Evolutionary conservation across 2,329 filamentous ascomycete genomes (phyloP).

Genomic region (Alternaria incomplexa): DNA sequence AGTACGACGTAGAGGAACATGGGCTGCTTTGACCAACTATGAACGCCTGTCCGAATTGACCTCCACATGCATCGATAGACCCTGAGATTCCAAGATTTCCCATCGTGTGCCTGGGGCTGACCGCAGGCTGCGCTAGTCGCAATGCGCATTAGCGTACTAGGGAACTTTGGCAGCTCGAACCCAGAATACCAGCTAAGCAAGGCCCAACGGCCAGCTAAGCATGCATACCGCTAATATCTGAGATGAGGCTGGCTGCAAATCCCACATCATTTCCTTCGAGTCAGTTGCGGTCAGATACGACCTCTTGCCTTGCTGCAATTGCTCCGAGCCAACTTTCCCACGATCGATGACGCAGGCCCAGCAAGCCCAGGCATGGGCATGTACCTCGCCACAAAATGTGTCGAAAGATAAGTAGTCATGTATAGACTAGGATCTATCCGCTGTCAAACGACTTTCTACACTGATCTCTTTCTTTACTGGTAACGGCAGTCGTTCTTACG

Average conservation of each 20-base stretch:
- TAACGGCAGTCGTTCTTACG: background rate
- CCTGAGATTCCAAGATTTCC: background rate
- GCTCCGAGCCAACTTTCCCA: conserved; percentile 36
- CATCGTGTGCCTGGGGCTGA: background rate
- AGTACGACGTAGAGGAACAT: background rate
- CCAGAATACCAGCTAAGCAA: background rate
- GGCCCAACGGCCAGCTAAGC: background rate
- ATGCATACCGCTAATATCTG: background rate
- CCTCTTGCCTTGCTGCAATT: conserved; percentile 12
- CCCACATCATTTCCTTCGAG: background rate
- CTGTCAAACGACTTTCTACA: background rate
- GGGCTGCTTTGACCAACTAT: background rate
- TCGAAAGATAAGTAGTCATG: conserved; percentile 13
- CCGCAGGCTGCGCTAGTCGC: background rate
- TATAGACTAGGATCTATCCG: conserved; percentile 12
- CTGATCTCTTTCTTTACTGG: background rate
- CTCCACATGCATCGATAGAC: background rate
- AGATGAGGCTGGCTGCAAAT: background rate
- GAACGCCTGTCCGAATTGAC: background rate
- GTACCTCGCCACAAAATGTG: conserved; percentile 27
- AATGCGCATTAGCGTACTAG: background rate
- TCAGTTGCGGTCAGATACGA: conserved; percentile 16
- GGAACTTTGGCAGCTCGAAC: background rate
- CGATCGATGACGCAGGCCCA: conserved; percentile 43
- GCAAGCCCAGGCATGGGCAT: conserved; percentile 19